A percentile compares a stretch with the other conserved stretches of the same genome.
Conservation (phyloP, 2,329 filamentous ascomycete genomes). For the Lomentospora prolificans region DNA sequence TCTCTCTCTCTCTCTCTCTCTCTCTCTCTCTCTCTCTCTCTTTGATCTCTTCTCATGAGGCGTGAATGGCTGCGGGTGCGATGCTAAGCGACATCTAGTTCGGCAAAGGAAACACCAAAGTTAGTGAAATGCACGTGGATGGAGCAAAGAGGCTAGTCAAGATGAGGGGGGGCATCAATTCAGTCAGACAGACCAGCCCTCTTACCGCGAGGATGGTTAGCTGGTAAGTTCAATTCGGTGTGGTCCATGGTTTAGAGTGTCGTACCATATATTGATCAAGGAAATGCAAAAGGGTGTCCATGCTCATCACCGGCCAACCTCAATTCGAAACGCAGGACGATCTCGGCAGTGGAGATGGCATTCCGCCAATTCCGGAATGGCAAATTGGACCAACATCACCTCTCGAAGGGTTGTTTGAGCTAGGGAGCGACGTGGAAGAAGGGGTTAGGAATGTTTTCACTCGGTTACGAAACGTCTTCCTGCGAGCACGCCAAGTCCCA, state of each 20-base stretch:
- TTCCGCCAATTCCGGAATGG: constrained; percentile 40
- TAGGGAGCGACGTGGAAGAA: constrained; percentile 22
- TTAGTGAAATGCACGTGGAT: constrained; percentile 36
- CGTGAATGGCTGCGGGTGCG: background rate
- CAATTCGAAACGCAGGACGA: constrained; percentile 45
- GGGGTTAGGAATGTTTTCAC: constrained; percentile 26
- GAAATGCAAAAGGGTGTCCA: constrained; percentile 37
- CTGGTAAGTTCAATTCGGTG: constrained; percentile 30
- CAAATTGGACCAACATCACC: constrained; percentile 18
- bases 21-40: background rate
- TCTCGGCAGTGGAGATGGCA: constrained; percentile 34
- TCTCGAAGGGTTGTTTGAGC: constrained; percentile 7
- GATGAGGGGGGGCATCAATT: constrained; percentile 39
- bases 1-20: background rate
- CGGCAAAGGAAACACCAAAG: constrained; percentile 39
- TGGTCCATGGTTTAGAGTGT: too few species aligned
- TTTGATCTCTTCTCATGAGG: background rate
- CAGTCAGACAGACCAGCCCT: constrained; percentile 36
- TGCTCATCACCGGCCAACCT: constrained; percentile 41
- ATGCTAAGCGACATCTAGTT: constrained; percentile 21
- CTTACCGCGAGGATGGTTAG: constrained; percentile 45
- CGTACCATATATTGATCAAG: background rate
- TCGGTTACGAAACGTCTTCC: constrained; percentile 34
- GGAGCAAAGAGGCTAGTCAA: constrained; percentile 38
- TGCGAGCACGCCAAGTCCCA: constrained; percentile 16